These are phyloP conservation scores for Lactarius tabidus DNA, from an alignment of 768 basidiomycete genomes.

Conservation along the genomic window DNA sequence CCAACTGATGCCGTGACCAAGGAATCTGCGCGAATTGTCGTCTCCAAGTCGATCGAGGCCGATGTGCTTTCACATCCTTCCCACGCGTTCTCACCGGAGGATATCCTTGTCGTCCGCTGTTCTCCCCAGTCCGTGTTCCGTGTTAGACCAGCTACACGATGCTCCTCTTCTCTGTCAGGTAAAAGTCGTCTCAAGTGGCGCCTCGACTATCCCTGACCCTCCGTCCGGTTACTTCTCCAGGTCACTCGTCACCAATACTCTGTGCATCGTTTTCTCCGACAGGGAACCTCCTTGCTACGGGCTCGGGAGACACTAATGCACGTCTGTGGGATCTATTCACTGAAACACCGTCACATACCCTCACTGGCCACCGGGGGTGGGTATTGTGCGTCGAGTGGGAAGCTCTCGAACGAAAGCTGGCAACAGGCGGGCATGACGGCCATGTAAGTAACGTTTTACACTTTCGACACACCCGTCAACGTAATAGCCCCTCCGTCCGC, in stretches of 20 bases:
- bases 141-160: conserved; percentile 90
- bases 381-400: conserved; percentile 98
- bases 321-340: conserved; percentile 93
- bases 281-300: conserved; percentile 86
- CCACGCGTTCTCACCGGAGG: conserved; percentile 75
- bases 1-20: conserved; percentile 49
- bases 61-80: conserved; percentile 77
- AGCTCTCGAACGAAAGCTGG: conserved; percentile 82
- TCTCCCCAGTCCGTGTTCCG: conserved; percentile 95
- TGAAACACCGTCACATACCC: conserved; percentile 83
- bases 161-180: conserved; percentile 90
- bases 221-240: conserved; percentile 36
- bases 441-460: conserved; percentile 51
- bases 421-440: conserved; percentile 92
- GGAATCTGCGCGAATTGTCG: conserved; percentile 68
- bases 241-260: conserved; percentile 88
- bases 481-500: conserved; percentile 1
- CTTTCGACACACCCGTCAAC: neutral
- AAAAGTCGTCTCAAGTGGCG: conserved; percentile 26
- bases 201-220: neutral
- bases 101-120: conserved; percentile 82
- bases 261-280: conserved; percentile 97
- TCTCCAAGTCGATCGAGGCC: conserved; percentile 76
- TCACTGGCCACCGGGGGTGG: conserved; percentile 92
- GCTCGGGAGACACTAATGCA: conserved; percentile 90